These are phyloP conservation scores for Cercophora newfieldiana DNA, from an alignment of 495 filamentous ascomycete species.

Conservation along the genomic window DNA sequence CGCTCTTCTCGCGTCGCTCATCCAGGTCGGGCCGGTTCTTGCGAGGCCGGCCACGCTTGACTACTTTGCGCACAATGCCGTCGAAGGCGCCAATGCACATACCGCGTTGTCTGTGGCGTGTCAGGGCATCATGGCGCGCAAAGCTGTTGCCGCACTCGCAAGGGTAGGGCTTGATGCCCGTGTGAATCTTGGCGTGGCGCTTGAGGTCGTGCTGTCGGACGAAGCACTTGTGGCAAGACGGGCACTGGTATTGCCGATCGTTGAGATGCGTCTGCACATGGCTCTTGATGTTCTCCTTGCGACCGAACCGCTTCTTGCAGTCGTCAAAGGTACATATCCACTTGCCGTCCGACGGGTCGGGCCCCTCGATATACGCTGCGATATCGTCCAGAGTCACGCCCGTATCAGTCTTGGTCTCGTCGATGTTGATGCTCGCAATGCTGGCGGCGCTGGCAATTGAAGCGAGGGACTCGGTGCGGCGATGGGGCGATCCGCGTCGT, in stretches of 20 bases:
- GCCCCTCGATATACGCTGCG: conserved; percentile 76
- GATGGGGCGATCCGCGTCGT: conserved; percentile 40
- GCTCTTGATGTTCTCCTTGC: conserved; percentile 96
- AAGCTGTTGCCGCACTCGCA: conserved; percentile 91
- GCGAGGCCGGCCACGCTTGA: conserved; percentile 51
- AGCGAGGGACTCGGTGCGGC: conserved; percentile 51
- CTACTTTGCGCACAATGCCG: conserved; percentile 65
- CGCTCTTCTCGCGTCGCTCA: conserved; percentile 64
- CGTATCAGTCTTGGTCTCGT: conserved; percentile 61
- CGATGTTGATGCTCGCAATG: conserved; percentile 56
- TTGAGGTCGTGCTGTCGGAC: conserved; percentile 97
- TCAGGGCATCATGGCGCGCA: conserved; percentile 90
- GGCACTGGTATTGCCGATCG: conserved; percentile 89
- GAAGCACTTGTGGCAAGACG: conserved; percentile 87
- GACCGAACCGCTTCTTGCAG: conserved; percentile 81
- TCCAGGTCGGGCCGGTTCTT: conserved; percentile 56
- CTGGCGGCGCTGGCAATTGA: conserved; percentile 54
- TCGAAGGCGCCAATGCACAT: conserved; percentile 94
- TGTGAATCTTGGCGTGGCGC: conserved; percentile 94
- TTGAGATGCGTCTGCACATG: conserved; percentile 97
- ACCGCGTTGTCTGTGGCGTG: conserved; percentile 87
- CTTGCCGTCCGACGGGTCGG: conserved; percentile 70
- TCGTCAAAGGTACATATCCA: conserved; percentile 82
- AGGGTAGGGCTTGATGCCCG: conserved; percentile 85
- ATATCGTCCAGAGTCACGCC: conserved; percentile 88